Conservation (phyloP, 225 moss, liverwort and hornwort genomes). For the Marchantia polymorpha region DNA sequence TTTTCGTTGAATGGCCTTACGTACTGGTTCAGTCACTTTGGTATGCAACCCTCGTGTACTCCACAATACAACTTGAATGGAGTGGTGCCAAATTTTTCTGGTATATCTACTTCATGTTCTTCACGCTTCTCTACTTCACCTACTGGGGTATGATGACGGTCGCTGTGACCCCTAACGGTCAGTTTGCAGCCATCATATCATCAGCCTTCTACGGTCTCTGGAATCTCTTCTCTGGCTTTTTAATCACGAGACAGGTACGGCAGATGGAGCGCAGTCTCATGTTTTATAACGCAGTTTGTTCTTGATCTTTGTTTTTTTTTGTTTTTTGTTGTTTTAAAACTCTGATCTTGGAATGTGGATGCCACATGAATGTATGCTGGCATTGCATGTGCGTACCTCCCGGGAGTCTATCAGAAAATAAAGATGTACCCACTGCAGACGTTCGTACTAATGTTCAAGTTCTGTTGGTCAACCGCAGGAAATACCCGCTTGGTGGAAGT, state of each 20-base stretch:
- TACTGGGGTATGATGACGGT: slow-evolving; percentile 99
- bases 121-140: slow-evolving; percentile 86
- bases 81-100: slow-evolving; percentile 92
- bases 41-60: slow-evolving; percentile 69
- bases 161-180: slow-evolving; percentile 75
- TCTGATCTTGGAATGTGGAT: not conserved
- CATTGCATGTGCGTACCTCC: too few species aligned
- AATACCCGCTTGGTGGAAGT: slow-evolving; percentile 79
- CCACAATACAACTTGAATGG: slow-evolving; percentile 91
- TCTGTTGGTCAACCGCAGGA: slow-evolving; percentile 46
- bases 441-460: not conserved
- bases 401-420: too few species aligned
- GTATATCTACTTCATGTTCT: slow-evolving; percentile 82
- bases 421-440: not conserved
- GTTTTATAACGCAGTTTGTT: not conserved
- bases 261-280: not conserved
- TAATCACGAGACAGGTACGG: slow-evolving; percentile 68
- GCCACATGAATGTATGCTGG: too few species aligned
- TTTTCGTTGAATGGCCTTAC: slow-evolving; percentile 81
- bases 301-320: not conserved
- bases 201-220: slow-evolving; percentile 89
- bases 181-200: slow-evolving; percentile 84
- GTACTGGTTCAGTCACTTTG: slow-evolving; percentile 63
- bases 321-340: too few species aligned
- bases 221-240: slow-evolving; percentile 93